A percentile compares a stretch with the other conserved stretches of the same genome.
These are phyloP conservation scores for Gossypium schwendimanii DNA, from an alignment of 441 rosid species.

Conservation along the genomic window DNA sequence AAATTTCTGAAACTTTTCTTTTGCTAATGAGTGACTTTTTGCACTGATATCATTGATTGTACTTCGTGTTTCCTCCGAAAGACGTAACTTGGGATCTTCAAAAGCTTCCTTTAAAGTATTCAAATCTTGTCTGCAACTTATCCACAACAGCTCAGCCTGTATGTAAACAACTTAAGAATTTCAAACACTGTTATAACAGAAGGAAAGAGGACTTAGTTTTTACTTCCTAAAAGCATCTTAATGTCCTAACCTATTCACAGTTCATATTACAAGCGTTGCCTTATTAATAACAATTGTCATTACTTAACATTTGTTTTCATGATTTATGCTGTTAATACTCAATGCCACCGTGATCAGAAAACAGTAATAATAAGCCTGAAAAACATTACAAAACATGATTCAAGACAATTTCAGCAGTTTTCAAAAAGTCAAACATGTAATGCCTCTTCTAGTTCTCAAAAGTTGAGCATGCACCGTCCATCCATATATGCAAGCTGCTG, in stretches of 20 bases:
- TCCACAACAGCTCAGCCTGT: slow-evolving; percentile 18
- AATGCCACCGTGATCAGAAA: background rate
- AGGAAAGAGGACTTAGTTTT: background rate
- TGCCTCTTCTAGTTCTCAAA: slow-evolving; percentile 7
- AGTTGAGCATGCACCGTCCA: background rate
- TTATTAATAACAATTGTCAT: background rate
- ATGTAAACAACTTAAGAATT: background rate
- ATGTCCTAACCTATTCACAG: background rate
- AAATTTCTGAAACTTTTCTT: slow-evolving; percentile 36
- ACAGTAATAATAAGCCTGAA: background rate
- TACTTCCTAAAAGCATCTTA: background rate
- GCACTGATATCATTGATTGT: slow-evolving; percentile 11
- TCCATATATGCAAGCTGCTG: background rate
- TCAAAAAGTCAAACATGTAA: background rate
- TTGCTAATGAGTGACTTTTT: slow-evolving; percentile 24
- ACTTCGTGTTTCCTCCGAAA: slow-evolving; percentile 26
- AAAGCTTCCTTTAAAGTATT: slow-evolving; percentile 1
- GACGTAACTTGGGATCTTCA: slow-evolving; percentile 36
- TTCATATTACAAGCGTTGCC: background rate
- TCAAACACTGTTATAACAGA: background rate
- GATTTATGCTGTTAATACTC: background rate
- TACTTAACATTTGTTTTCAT: background rate
- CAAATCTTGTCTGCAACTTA: slow-evolving; percentile 8
- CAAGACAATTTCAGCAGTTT: background rate
- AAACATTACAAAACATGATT: background rate